Conservation (phyloP, 352 stramenopile species). For the Phytophthora ohioensis region DNA sequence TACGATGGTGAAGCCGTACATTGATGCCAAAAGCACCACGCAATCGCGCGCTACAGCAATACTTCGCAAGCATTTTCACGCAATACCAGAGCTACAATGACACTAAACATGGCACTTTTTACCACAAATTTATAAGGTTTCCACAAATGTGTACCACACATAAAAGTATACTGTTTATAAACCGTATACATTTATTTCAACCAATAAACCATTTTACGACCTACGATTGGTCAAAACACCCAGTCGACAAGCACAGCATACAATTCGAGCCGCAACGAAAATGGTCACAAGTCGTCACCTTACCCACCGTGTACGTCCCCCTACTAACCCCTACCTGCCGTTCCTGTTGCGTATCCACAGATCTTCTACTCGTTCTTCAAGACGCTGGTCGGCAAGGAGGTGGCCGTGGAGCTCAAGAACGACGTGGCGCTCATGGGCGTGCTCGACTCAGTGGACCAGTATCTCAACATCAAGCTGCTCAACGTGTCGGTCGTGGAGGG, state of each 20-base stretch:
- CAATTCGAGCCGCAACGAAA: conserved; percentile 17
- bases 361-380: conserved; percentile 99
- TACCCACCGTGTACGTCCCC: background rate
- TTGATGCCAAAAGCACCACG: conserved; percentile 9
- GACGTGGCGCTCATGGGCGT: conserved; percentile 97
- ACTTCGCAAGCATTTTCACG: background rate
- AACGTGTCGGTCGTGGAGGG: conserved; percentile 96
- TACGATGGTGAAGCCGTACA: background rate
- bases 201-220: background rate
- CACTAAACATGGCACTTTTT: no score
- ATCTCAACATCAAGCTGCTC: conserved; percentile 99
- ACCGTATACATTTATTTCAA: background rate
- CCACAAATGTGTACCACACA: background rate
- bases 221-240: conserved; percentile 11
- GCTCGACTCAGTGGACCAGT: conserved; percentile 99
- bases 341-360: conserved; percentile 47
- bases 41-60: conserved; percentile 1
- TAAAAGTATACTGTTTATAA: background rate
- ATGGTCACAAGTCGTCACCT: conserved; percentile 24
- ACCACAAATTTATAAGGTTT: background rate
- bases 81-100: conserved; percentile 7
- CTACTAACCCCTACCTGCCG: conserved; percentile 6
- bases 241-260: background rate
- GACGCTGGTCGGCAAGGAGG: conserved; percentile 97
- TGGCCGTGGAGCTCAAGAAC: conserved; percentile 99